Base-by-base conservation (phyloP, 2,329 filamentous ascomycete species). In the Ophiocordyceps camponoti-saundersi region DNA sequence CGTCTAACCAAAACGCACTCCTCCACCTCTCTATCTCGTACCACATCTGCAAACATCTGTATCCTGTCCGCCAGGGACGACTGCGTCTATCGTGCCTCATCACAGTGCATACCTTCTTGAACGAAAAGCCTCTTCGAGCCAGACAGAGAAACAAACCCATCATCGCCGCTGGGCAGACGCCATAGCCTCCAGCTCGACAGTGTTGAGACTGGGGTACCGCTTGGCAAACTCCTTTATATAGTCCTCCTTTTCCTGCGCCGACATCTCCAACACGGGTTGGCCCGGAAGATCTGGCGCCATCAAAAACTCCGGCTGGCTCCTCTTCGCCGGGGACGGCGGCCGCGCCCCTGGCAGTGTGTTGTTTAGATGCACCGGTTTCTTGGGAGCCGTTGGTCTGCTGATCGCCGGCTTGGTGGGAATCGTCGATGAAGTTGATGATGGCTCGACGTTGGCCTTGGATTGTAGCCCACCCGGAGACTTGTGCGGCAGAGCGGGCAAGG, bases 191-290 rank as follows among this genome's bases (percentile, higher is more conserved):
- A 90, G 85, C 66, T 95, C 89, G 54, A 95, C 76, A 11, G 86
- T 77, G 48, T 80, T 81, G 49, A 96, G 66, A 59, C 84, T 93
- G 1, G 90, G 90, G 63, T 88, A 95, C 49, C 87, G 72, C 63
- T 88, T 88, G 50, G 80, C 82, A 60, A 96, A 95, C 58, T 85
- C 64, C 49, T 66, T 63, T 42, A 82, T 61, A 56, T 81, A 81
- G 53, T 88, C 84, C 43, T 79, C 77, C 58, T 70, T 76, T 55
- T 80, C 72, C 52, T 70, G 66, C 3, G 65, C 59, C 47, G 68
- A 71, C 75, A 78, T 79, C 42, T 75, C 71, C 48, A 76, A 57
- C 45, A 65, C 59, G 3, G 72, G 68, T 50, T 71, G 68, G 1
- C 65, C 71, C 1, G 68, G 66, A 30, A 74, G 56, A 51, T 71